A percentile compares a stretch with the other conserved stretches of the same genome.
Conservation (phyloP, 805 yeast species). For the Hanseniaspora clermontiae region DNA sequence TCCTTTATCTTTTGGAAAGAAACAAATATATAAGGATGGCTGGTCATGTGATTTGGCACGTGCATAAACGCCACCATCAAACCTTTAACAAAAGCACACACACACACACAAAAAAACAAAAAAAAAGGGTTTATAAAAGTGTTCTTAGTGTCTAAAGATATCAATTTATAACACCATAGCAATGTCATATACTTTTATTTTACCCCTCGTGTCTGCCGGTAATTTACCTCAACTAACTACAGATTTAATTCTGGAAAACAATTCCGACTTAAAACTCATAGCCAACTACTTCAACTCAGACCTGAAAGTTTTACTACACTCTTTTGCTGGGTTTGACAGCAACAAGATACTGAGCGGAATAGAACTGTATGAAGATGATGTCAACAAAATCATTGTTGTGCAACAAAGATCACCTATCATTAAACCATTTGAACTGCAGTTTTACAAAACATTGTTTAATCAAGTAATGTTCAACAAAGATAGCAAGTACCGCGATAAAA, state of each 20-base stretch:
- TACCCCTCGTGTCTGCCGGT: conserved; percentile 78
- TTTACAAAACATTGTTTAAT: conserved; percentile 39
- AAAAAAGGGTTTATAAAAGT: no score
- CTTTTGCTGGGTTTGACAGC: conserved; percentile 53
- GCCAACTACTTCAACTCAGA: conserved; percentile 21
- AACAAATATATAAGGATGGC: no score
- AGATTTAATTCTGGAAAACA: conserved; percentile 56
- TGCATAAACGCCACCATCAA: neutral
- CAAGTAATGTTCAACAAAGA: conserved; percentile 30
- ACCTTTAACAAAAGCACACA: neutral
- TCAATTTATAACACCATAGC: neutral
- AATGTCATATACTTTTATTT: conserved; percentile 33
- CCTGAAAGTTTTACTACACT: conserved; percentile 52
- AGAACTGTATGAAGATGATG: conserved; percentile 45
- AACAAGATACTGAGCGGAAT: conserved; percentile 42
- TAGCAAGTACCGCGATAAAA: conserved; percentile 18
- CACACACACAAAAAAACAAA: neutral
- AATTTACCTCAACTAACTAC: conserved; percentile 76
- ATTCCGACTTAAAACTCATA: conserved; percentile 40
- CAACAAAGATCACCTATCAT: conserved; percentile 78
- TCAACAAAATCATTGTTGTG: conserved; percentile 39
- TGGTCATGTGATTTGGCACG: neutral
- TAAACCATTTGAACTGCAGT: conserved; percentile 44
- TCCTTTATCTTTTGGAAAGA: no score
- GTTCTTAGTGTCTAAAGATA: no score